Conservation (phyloP, 352 stramenopile species). For the Globisporangium iwayamae region DNA sequence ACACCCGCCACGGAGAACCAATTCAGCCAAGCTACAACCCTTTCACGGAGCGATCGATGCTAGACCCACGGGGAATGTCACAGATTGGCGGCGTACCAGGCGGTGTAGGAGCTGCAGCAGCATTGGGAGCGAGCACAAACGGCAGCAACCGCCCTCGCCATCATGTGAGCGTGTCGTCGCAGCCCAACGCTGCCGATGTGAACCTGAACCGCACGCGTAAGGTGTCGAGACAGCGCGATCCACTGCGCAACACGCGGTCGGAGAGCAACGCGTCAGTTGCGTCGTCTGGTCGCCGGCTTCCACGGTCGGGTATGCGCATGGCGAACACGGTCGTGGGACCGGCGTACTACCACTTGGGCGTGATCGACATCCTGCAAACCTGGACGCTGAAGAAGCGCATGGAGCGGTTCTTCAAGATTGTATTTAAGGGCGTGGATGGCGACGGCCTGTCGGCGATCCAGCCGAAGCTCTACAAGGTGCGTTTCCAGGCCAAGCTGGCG, state of each 20-base stretch:
- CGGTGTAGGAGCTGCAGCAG: background rate
- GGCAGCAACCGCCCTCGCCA: constrained; percentile 24
- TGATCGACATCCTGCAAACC: constrained; percentile 90
- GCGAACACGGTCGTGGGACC: constrained; percentile 84
- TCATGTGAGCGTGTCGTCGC: constrained; percentile 67
- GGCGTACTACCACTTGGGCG: constrained; percentile 85
- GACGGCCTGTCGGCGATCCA: constrained; percentile 83
- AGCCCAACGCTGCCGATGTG: constrained; percentile 18
- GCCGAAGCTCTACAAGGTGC: constrained; percentile 78
- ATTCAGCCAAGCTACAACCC: constrained; percentile 46
- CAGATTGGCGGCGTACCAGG: background rate
- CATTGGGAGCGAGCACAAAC: background rate
- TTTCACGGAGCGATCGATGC: constrained; percentile 64
- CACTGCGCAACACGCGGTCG: constrained; percentile 36
- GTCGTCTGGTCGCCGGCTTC: constrained; percentile 64
- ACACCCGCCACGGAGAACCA: constrained; percentile 10
- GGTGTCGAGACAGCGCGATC: constrained; percentile 46
- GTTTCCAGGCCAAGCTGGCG: constrained; percentile 85
- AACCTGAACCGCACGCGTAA: constrained; percentile 37
- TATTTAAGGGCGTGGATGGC: constrained; percentile 73
- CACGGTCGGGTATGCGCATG: constrained; percentile 79
- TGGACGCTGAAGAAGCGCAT: constrained; percentile 82
- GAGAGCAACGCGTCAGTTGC: constrained; percentile 62
- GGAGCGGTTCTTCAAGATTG: constrained; percentile 86
- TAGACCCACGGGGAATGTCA: constrained; percentile 45